phyloP scores from a whole-genome alignment of 1,284 basidiomycete species.

The Moesziomyces sp. region DNA sequence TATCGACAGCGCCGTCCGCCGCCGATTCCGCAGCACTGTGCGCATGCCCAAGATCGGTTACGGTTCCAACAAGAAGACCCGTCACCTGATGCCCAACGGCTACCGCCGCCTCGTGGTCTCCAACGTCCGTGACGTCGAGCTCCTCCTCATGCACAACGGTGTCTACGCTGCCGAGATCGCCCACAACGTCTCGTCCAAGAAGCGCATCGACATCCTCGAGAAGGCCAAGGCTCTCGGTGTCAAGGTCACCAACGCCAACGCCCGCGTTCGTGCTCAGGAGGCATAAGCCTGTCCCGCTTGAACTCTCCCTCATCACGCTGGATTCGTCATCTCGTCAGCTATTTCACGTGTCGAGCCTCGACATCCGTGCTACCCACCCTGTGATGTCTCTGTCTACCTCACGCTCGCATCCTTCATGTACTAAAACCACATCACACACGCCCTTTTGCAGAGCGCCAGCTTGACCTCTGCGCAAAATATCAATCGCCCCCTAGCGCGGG shows the following conservation, averaged over 20 bases:
- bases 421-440: constrained; percentile 28
- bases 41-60: constrained; percentile 68
- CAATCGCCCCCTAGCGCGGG: constrained; percentile 42
- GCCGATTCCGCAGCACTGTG: constrained; percentile 64
- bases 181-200: constrained; percentile 95
- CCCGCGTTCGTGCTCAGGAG: constrained; percentile 97
- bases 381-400: constrained; percentile 21
- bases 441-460: constrained; percentile 6
- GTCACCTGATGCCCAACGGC: constrained; percentile 67
- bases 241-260: constrained; percentile 91
- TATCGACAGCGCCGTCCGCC: constrained; percentile 66
- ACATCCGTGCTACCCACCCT: constrained; percentile 9
- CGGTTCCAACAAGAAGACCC: constrained; percentile 68
- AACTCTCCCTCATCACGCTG: constrained; percentile 2
- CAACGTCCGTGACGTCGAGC: constrained; percentile 66
- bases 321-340: constrained; percentile 21
- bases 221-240: constrained; percentile 72
- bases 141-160: constrained; percentile 81
- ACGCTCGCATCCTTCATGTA: constrained; percentile 43
- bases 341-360: constrained; percentile 5
- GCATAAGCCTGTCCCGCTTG: constrained; percentile 59
- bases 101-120: constrained; percentile 67
- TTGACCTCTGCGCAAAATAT: constrained; percentile 29
- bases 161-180: constrained; percentile 96
- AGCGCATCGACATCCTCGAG: constrained; percentile 91